These are phyloP conservation scores for Calonectria montana DNA, from an alignment of 2,329 filamentous ascomycete species.

Conservation along the genomic window DNA sequence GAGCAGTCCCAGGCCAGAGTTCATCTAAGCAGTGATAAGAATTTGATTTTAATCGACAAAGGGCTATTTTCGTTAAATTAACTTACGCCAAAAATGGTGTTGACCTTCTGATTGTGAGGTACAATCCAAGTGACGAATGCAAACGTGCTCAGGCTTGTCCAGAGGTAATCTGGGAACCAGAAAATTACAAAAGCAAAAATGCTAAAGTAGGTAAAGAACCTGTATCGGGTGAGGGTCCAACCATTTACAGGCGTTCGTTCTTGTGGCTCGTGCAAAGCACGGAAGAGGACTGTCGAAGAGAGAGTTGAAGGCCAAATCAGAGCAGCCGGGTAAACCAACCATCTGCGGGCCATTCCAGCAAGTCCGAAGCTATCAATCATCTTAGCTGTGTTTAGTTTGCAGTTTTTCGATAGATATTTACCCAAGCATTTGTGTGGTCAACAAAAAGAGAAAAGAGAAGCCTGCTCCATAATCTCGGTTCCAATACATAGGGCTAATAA, in stretches of 20 bases:
- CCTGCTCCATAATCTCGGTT: constrained; percentile 23
- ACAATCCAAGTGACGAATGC: constrained; percentile 22
- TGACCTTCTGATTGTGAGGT: constrained; percentile 23
- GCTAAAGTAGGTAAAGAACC: constrained; percentile 17
- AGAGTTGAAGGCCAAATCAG: constrained; percentile 21
- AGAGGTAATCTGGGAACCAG: constrained; percentile 24
- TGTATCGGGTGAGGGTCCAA: constrained; percentile 12
- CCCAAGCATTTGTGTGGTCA: constrained; percentile 26
- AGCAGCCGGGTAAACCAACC: constrained; percentile 20
- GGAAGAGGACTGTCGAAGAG: constrained; percentile 19
- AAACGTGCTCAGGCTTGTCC: constrained; percentile 20
- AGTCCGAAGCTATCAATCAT: constrained; percentile 7
- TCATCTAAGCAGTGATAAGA: background rate
- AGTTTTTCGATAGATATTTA: background rate
- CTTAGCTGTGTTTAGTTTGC: background rate
- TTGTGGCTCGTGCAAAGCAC: constrained; percentile 15
- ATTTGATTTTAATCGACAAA: background rate
- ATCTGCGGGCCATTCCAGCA: constrained; percentile 19
- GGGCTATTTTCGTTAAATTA: rapidly evolving
- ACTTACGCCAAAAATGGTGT: constrained; percentile 20
- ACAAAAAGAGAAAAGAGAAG: constrained; percentile 20
- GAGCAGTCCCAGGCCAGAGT: constrained; percentile 17
- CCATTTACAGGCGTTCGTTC: constrained; percentile 12
- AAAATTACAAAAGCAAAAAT: constrained; percentile 16
- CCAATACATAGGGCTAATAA: constrained; percentile 24